Percentiles rank a stretch among this genome's conserved stretches.
These are phyloP conservation scores for Fusarium papillatum DNA, from an alignment of 2,329 filamentous ascomycete species.

Conservation along the genomic window DNA sequence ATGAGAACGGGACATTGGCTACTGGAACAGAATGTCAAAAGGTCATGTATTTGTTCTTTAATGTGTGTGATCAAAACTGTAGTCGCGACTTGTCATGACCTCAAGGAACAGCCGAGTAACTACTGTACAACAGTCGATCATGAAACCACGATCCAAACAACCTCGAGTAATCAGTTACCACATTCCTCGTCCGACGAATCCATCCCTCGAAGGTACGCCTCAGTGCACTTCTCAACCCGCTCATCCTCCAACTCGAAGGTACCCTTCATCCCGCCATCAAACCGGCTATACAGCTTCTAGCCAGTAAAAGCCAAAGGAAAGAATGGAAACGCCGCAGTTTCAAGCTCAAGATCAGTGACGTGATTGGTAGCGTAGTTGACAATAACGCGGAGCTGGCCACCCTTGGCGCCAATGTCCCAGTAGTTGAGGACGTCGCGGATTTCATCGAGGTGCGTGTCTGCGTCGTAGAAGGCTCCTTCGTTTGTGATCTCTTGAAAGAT, in stretches of 20 bases:
- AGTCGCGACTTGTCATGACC: background rate
- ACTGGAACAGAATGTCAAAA: background rate
- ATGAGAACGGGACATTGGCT: background rate
- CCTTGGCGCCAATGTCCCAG: background rate
- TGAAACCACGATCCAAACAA: background rate
- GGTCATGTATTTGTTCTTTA: background rate
- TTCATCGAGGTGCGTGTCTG: background rate
- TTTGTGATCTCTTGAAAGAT: background rate
- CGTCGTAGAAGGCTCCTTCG: background rate
- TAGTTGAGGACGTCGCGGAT: background rate
- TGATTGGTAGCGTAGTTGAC: background rate
- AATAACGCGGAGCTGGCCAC: background rate
- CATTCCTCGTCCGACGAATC: background rate
- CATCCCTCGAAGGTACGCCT: background rate
- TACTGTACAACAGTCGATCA: background rate
- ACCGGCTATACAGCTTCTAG: conserved; percentile 1
- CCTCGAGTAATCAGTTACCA: background rate
- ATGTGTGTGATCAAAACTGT: background rate
- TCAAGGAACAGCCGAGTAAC: background rate
- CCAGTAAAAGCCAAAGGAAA: background rate
- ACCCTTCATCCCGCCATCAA: background rate
- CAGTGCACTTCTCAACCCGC: background rate
- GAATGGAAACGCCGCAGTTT: background rate
- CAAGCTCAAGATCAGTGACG: background rate
- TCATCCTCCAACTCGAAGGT: background rate